Evolutionary conservation across 768 basidiomycete genomes (phyloP).

Genomic region (Collybia mongolica): DNA sequence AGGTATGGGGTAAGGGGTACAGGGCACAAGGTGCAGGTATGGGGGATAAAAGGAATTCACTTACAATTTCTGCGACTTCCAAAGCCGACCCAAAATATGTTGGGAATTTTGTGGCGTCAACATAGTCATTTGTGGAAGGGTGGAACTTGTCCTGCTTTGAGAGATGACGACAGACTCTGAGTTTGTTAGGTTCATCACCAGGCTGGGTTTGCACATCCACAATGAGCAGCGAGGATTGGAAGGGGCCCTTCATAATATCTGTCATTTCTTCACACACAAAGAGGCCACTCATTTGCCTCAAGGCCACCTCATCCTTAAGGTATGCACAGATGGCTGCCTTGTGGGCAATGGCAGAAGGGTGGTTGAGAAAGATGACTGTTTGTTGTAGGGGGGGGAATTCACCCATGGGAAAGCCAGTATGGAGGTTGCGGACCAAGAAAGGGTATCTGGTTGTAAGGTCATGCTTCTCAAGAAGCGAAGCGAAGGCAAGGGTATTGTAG

Average conservation of each 20-base stretch:
- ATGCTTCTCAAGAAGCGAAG: conserved; percentile 16
- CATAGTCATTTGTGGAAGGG: conserved; percentile 21
- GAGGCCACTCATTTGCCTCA: conserved; percentile 23
- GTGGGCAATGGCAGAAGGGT: conserved; percentile 10
- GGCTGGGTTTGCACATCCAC: conserved; percentile 21
- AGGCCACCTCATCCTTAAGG: conserved; percentile 15
- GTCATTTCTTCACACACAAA: conserved; percentile 14
- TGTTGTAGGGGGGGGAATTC: conserved; percentile 20
- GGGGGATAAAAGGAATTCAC: conserved; percentile 5
- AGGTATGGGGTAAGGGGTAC: not conserved
- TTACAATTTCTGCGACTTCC: conserved; percentile 23
- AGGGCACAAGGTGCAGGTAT: not conserved
- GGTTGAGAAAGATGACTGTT: conserved; percentile 18
- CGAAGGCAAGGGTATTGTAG: conserved; percentile 27
- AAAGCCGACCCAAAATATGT: conserved; percentile 24
- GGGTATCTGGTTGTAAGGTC: conserved; percentile 25
- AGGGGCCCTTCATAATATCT: conserved; percentile 22
- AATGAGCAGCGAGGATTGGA: conserved; percentile 27
- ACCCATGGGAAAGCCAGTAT: conserved; percentile 30
- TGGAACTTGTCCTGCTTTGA: conserved; percentile 15
- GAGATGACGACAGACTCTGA: conserved; percentile 24
- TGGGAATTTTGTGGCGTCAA: conserved; percentile 21
- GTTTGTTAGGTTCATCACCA: conserved; percentile 17
- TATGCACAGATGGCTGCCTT: conserved; percentile 15
- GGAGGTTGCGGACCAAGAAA: conserved; percentile 24